A percentile compares a stretch with the other conserved stretches of the same genome.
These are phyloP conservation scores for Pseudogymnoascus destructans DNA, from an alignment of 2,329 filamentous ascomycete genomes.

Conservation along the genomic window DNA sequence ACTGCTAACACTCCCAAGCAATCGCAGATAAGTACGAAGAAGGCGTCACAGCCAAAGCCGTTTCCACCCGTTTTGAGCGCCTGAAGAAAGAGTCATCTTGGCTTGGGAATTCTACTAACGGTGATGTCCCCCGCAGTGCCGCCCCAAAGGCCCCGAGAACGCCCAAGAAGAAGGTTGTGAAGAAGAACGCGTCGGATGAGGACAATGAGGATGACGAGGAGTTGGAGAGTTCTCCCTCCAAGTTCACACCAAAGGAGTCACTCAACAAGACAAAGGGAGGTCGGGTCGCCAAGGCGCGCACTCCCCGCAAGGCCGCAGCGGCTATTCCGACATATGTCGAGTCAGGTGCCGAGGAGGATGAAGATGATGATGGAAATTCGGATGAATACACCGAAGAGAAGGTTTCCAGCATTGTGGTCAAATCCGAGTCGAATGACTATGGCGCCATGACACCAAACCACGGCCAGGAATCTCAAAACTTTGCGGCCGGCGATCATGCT, in stretches of 20 bases:
- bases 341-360: conserved; percentile 8
- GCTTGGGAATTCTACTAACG: conserved; percentile 8
- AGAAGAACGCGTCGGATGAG: conserved; percentile 10
- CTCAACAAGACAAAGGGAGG: conserved; percentile 18
- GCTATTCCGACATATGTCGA: conserved; percentile 9
- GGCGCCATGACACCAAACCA: background rate
- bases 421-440: background rate
- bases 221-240: background rate
- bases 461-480: background rate
- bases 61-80: conserved; percentile 21
- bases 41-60: conserved; percentile 21
- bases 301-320: background rate
- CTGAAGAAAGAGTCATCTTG: conserved; percentile 18
- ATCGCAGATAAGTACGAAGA: conserved; percentile 20
- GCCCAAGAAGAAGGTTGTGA: background rate
- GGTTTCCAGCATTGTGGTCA: background rate
- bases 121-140: background rate
- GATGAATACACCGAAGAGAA: background rate
- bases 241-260: conserved; percentile 16
- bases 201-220: conserved; percentile 14
- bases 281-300: conserved; percentile 16
- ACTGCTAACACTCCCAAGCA: conserved; percentile 22
- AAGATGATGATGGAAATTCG: background rate
- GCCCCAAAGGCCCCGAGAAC: background rate
- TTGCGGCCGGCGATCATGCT: background rate